Base-by-base conservation (phyloP, 306 rosid genomes). In the Gynostemma pentaphyllum region DNA sequence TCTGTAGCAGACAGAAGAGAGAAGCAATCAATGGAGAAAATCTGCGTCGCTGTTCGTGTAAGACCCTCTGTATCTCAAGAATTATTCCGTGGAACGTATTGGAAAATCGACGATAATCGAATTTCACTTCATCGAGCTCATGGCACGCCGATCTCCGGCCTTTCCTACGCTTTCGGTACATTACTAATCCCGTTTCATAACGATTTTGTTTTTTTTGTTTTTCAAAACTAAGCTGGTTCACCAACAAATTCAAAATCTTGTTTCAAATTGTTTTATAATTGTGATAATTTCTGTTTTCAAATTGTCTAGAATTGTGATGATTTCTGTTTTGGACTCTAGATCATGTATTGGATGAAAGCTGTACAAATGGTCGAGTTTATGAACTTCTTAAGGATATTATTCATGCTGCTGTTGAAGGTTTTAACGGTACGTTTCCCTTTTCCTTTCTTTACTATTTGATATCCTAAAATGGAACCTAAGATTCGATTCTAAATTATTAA, bases 51-150 rank as follows among this genome's bases (percentile, higher is more conserved):
- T 9, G 95, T 88, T 11, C 75, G 96, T 41, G 75, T 92, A 64
- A 82, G 99, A 22, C 96, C 99, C 60, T 67, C 76, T 0, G 78
- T 72, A 13, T 63, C 88, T 9, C 53, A 79, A 28, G 87, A 86
- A 4, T 51, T 78, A 8, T 24, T 70, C 81, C 10, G 5, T 3
- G 95, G 90, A 73, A 74, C 79, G 24, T 72, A 78, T 80, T 88
- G 96, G 96, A 92, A 81, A 74, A 77, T 88, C 16, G 95, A 92
- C 70, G 85, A 87, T 62, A 88, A 88, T 72, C 88, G 96, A 62
- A 76, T 92, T 74, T 84, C 95, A 46, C 99, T 92, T 62, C 95
- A 88, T 78, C 82, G 67, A 72, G 55, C 75, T 64, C 99, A 82
- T 18, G 99, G 88, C 76, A 86, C 95, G 27, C 96, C 96, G 0